A percentile compares a stretch with the other conserved stretches of the same genome.
Evolutionary conservation across 1,139 yeast species (phyloP).

Genomic region (Suhomyces wounanorum): DNA sequence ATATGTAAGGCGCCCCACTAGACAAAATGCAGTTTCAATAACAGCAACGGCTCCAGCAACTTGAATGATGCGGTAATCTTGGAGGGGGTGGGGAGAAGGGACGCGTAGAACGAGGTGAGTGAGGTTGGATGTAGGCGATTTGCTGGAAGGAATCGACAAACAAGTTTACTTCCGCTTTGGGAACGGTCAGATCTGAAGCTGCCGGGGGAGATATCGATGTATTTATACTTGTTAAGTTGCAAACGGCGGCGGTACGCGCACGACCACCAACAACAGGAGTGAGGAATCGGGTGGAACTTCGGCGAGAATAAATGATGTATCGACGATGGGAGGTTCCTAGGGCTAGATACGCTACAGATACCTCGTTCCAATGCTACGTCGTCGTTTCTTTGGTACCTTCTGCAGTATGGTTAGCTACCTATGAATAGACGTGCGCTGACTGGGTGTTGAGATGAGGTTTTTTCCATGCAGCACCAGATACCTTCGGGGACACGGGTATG

Average conservation of each 20-base stretch:
- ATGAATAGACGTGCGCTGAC: conserved; percentile 6
- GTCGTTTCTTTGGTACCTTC: too few species aligned
- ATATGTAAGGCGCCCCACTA: not conserved
- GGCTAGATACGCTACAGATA: too few species aligned
- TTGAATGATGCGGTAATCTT: not conserved
- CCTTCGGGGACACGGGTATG: conserved; percentile 1
- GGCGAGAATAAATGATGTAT: too few species aligned
- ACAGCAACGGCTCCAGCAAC: not conserved
- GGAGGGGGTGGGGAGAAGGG: not conserved
- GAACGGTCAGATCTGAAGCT: conserved; percentile 5
- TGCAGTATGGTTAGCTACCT: not conserved
- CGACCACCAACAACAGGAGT: conserved; percentile 4
- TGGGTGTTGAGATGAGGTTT: conserved; percentile 8
- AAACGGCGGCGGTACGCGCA: conserved; percentile 12
- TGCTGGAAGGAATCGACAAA: conserved; percentile 1
- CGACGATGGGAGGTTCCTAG: too few species aligned
- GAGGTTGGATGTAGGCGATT: not conserved
- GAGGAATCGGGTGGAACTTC: not conserved
- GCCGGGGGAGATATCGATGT: conserved; percentile 19
- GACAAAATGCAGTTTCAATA: not conserved
- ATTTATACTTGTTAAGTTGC: conserved; percentile 21
- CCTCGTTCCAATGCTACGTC: too few species aligned
- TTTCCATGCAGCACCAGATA: conserved; percentile 1
- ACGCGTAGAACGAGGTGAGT: not conserved
- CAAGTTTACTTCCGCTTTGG: conserved; percentile 8